Base-by-base conservation (phyloP, 495 filamentous ascomycete species). In the Xylaria palmicola region DNA sequence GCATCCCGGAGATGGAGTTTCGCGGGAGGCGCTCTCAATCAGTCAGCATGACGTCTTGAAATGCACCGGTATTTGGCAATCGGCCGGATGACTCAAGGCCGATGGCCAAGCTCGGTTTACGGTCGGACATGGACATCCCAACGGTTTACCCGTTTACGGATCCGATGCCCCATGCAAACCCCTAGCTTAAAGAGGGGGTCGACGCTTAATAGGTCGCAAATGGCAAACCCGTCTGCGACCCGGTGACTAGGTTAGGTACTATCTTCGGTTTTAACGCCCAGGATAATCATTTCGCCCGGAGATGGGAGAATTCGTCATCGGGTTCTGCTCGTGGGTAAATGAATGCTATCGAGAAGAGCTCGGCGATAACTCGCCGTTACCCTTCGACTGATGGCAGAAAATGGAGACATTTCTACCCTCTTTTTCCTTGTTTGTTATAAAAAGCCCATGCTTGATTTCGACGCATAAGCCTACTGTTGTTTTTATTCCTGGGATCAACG, bases 321-420 rank as follows among this genome's bases (percentile, higher is more conserved):
- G 53, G 34, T 20, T 34, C 44, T 26, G 37, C 19, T 4, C 29
- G 12, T 52, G 15, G 36, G 32, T 22, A 20, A 19, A 6, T 1
- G n/a, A 43, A 6, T 1, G 13, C 3, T 8, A 30, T 7, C 17
- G 5, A 19, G 9, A 30, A 2, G 5, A 6, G 6, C 19, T 56
- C 53, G 53, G 53, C n/a, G 53, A 13, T 56, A 56, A 34, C 5
- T 56, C 39, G 39, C 53, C 26, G 13, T n/a, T 56, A 27, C 10
- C 51, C 37, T 32, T 34, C 48, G 8, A 7, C 22, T 22, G 22
- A 36, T 27, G 51, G 22, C n/a, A 13, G 6, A 41, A 12, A 5
- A 17, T 10, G 29, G 0, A 20, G 29, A 19, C 17, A 0, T 26
- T 43, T 44, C 53, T n/a, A n/a, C n/a, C 17, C 17, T 19, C 17